These are phyloP conservation scores for Arabis alpina DNA, from an alignment of 345 rosid genomes.

Conservation along the genomic window DNA sequence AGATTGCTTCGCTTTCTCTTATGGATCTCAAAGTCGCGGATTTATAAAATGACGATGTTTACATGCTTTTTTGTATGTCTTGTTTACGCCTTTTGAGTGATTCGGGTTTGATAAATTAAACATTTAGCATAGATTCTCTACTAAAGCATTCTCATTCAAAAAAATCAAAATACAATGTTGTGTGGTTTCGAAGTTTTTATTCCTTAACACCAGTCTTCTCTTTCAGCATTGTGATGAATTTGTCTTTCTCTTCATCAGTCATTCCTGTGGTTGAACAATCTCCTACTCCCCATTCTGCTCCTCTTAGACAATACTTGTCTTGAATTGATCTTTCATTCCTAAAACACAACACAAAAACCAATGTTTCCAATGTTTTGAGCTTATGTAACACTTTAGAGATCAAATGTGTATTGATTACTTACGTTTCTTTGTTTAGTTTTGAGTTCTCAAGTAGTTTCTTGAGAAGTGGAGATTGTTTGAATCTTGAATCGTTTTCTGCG, in stretches of 20 bases:
- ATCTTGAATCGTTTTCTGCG: slow-evolving; percentile 76
- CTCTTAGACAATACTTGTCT: slow-evolving; percentile 89
- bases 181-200: neutral
- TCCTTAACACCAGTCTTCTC: slow-evolving; percentile 58
- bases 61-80: neutral
- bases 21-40: neutral
- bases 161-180: neutral
- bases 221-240: slow-evolving; percentile 81
- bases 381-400: neutral
- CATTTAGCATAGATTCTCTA: slow-evolving; percentile 35
- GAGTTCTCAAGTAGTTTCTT: slow-evolving; percentile 82
- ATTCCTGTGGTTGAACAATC: slow-evolving; percentile 88
- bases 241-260: slow-evolving; percentile 73
- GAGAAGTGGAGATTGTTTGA: slow-evolving; percentile 81
- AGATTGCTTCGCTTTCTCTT: slow-evolving; percentile 39
- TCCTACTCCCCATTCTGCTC: slow-evolving; percentile 97
- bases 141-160: slow-evolving; percentile 12
- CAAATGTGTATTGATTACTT: slow-evolving; percentile 16
- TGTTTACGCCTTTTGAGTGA: slow-evolving; percentile 7
- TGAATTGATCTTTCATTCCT: slow-evolving; percentile 64
- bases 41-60: neutral
- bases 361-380: slow-evolving; percentile 12
- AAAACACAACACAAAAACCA: slow-evolving; percentile 3
- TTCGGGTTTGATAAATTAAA: slow-evolving; percentile 32
- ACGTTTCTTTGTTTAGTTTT: slow-evolving; percentile 81